phyloP scores from a whole-genome alignment of 2,329 filamentous ascomycete genomes.

The Intubia oerlemansii region DNA sequence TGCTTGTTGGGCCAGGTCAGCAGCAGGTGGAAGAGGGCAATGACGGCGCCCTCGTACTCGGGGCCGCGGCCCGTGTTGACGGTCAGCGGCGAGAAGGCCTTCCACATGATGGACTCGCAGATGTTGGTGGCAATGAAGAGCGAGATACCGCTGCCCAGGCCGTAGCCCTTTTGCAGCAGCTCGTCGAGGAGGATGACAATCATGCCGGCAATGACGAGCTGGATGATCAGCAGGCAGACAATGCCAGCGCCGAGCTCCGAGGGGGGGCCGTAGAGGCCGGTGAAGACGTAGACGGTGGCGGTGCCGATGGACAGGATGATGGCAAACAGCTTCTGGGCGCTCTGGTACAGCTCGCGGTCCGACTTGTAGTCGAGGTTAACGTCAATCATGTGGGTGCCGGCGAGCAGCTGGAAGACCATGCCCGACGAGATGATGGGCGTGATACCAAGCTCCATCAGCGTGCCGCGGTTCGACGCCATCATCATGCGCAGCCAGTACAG shows the following conservation, averaged over 20 bases:
- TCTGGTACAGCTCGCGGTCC: constrained; percentile 99
- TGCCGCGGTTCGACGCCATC: constrained; percentile 95
- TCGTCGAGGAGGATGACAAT: constrained; percentile 98
- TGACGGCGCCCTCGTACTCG: constrained; percentile 96
- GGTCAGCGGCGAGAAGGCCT: constrained; percentile 96
- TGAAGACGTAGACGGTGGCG: constrained; percentile 95
- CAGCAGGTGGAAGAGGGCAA: constrained; percentile 91
- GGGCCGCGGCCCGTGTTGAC: constrained; percentile 98
- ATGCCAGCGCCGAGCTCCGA: constrained; percentile 94
- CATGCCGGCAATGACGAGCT: constrained; percentile 91
- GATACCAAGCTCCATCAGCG: constrained; percentile 88
- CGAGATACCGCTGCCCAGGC: constrained; percentile 93
- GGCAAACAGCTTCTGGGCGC: constrained; percentile 94
- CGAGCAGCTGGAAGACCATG: constrained; percentile 99
- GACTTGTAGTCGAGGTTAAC: constrained; percentile 99
- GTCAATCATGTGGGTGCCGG: constrained; percentile 97
- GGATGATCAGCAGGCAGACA: constrained; percentile 92
- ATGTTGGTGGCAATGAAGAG: constrained; percentile 99
- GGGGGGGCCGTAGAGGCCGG: constrained; percentile 89
- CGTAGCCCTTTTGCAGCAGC: constrained; percentile 97
- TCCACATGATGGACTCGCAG: constrained; percentile 99
- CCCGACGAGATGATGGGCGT: constrained; percentile 98
- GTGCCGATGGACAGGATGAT: constrained; percentile 96
- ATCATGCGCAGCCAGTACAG: constrained; percentile 99
- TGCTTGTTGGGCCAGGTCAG: constrained; percentile 99